These are phyloP conservation scores for Salix suchowensis DNA, from an alignment of 345 rosid genomes.

Conservation along the genomic window DNA sequence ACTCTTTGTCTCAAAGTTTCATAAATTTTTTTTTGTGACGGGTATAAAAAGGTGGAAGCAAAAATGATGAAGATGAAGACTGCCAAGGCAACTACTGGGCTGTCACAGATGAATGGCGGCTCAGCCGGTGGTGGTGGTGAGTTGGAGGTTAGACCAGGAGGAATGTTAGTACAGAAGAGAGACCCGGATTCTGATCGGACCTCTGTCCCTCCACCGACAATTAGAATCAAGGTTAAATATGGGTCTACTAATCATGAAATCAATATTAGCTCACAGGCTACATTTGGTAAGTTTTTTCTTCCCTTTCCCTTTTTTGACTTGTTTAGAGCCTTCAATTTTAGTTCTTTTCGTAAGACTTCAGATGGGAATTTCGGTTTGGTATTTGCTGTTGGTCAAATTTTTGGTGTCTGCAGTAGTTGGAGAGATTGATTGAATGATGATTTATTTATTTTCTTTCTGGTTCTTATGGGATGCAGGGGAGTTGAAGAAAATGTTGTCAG, in stretches of 20 bases:
- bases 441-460: not conserved
- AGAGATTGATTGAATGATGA: not conserved
- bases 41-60: not conserved
- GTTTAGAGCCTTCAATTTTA: too few relatives aligned
- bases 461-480: slow-evolving; percentile 56
- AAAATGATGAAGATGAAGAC: slow-evolving; percentile 81
- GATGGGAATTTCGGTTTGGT: not conserved
- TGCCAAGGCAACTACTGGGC: slow-evolving; percentile 41
- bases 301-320: not conserved
- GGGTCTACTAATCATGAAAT: slow-evolving; percentile 84
- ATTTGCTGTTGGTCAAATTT: not conserved
- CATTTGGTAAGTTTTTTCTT: slow-evolving; percentile 55
- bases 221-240: slow-evolving; percentile 84
- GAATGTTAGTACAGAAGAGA: slow-evolving; percentile 96
- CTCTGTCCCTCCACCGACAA: slow-evolving; percentile 70
- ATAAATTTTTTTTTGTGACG: not conserved
- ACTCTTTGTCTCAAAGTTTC: slow-evolving; percentile 3
- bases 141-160: slow-evolving; percentile 97
- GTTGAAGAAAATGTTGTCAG: slow-evolving; percentile 85
- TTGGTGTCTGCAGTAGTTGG: not conserved
- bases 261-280: slow-evolving; percentile 72
- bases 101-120: slow-evolving; percentile 42
- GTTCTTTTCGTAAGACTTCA: not conserved
- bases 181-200: slow-evolving; percentile 60
- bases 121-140: slow-evolving; percentile 43